These are phyloP conservation scores for Phoenix roebelenii DNA, from an alignment of 176 grass and related monocot genomes.

Conservation along the genomic window DNA sequence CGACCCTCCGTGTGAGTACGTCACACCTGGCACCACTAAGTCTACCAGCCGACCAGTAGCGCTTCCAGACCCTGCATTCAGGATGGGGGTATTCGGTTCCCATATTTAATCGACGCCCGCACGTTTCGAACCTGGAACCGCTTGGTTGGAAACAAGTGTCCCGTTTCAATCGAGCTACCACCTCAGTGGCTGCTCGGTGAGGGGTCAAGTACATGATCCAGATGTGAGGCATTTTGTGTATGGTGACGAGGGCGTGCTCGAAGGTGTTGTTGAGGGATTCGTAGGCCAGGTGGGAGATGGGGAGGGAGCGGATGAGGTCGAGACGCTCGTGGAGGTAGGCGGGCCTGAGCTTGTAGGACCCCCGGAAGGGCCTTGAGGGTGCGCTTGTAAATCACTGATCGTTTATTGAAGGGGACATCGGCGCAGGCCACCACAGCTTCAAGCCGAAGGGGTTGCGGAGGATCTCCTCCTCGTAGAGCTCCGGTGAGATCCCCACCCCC, in stretches of 20 bases:
- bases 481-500: constrained; percentile 25
- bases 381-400: constrained; percentile 66
- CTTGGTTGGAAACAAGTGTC: no score
- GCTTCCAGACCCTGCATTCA: no score
- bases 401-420: constrained; percentile 51
- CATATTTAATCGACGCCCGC: no score
- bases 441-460: constrained; percentile 65
- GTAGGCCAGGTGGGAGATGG: constrained; percentile 52
- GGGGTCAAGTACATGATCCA: constrained; percentile 62
- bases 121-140: no score
- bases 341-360: constrained; percentile 77
- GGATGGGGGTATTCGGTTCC: no score
- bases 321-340: constrained; percentile 79
- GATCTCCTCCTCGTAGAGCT: constrained; percentile 81
- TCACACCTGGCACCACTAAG: no score
- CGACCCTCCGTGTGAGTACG: no score
- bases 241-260: constrained; percentile 68
- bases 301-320: constrained; percentile 51
- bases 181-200: constrained; percentile 72
- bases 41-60: no score
- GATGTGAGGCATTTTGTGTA: constrained; percentile 82
- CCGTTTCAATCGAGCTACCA: no score
- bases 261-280: constrained; percentile 78
- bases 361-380: constrained; percentile 62
- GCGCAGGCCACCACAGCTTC: constrained; percentile 73